Conservation (phyloP, 805 yeast species). For the Candida methanosorbosa region DNA sequence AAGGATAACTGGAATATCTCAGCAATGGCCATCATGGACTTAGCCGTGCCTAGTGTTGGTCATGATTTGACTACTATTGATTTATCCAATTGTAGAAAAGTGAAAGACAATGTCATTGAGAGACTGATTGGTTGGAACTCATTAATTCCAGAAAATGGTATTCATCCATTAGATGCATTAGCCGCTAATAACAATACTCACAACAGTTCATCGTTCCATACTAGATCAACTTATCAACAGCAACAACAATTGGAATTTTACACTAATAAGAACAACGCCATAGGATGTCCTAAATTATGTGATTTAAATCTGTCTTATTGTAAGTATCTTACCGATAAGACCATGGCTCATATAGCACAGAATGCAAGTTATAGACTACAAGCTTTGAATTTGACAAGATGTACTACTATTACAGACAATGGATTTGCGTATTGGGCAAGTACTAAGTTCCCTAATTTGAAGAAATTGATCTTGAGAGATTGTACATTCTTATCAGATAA, state of each 20-base stretch:
- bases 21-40: slow-evolving; percentile 77
- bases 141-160: background rate
- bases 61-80: slow-evolving; percentile 50
- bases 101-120: slow-evolving; percentile 62
- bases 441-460: slow-evolving; percentile 44
- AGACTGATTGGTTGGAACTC: slow-evolving; percentile 52
- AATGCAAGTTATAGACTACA: slow-evolving; percentile 50
- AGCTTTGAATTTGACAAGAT: slow-evolving; percentile 56
- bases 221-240: background rate
- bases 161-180: too few species aligned
- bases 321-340: slow-evolving; percentile 61
- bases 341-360: slow-evolving; percentile 54
- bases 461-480: slow-evolving; percentile 49
- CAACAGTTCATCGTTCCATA: too few species aligned
- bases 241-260: background rate
- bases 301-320: slow-evolving; percentile 60
- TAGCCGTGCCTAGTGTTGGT: slow-evolving; percentile 60
- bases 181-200: too few species aligned
- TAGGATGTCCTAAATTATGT: slow-evolving; percentile 55
- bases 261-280: slow-evolving; percentile 7
- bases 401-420: slow-evolving; percentile 69
- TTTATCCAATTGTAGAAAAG: slow-evolving; percentile 65
- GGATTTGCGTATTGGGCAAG: slow-evolving; percentile 65
- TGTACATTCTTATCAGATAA: slow-evolving; percentile 67
- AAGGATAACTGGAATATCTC: slow-evolving; percentile 68